Evolutionary conservation across 1,284 basidiomycete species (phyloP).

Genomic region (Mycena sp.): DNA sequence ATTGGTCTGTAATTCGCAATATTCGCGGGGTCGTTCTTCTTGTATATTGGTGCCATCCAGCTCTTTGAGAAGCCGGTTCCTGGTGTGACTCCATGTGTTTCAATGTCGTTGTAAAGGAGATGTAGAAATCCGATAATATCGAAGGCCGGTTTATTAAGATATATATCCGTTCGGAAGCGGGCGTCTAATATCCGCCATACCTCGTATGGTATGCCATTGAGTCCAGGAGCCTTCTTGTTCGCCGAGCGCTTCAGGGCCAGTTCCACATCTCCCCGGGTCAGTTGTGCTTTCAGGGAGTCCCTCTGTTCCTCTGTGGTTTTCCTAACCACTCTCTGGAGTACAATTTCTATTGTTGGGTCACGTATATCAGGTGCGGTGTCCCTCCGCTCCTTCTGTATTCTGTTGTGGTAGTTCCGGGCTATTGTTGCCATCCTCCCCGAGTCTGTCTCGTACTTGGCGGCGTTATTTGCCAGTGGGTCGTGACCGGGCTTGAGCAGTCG

Average conservation of each 20-base stretch:
- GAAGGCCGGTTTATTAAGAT: not conserved
- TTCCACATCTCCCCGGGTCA: conserved; percentile 4
- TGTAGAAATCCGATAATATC: not conserved
- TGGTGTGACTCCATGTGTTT: not conserved
- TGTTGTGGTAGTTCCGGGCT: not conserved
- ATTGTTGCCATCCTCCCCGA: conserved; percentile 28
- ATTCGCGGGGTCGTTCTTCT: conserved; percentile 19
- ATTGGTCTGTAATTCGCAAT: conserved; percentile 26
- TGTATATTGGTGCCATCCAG: conserved; percentile 13
- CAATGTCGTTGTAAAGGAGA: conserved; percentile 20
- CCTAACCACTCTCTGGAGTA: not conserved
- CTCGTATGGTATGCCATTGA: conserved; percentile 23
- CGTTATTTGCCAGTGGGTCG: not conserved
- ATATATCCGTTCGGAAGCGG: not conserved
- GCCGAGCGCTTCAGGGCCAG: not conserved
- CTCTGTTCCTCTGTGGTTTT: not conserved
- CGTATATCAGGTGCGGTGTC: not conserved
- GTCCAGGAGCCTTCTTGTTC: conserved; percentile 16
- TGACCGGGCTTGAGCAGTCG: conserved; percentile 5
- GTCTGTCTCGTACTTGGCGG: conserved; percentile 1
- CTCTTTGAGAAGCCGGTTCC: not conserved
- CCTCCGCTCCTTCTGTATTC: not conserved
- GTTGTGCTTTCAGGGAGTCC: not conserved
- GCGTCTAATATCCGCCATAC: conserved; percentile 11
- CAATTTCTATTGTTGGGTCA: not conserved